Evolutionary conservation across 169 alveolate species (phyloP), one percentile per base, ranked within the genome.

Genomic region (Cryptosporidium muris): DNA sequence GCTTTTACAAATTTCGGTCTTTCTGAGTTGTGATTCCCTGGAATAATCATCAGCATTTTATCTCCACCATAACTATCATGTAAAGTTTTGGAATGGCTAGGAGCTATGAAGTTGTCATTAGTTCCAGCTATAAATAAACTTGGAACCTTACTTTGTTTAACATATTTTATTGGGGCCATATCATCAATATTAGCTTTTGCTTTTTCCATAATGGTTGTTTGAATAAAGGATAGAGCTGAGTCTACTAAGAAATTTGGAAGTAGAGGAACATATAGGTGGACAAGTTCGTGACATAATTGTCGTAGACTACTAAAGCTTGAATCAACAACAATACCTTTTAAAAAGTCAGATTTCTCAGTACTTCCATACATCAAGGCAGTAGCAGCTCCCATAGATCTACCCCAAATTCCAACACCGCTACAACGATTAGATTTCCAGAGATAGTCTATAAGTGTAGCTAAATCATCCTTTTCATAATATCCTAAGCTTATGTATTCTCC

Each of bases 311-410:
- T 81, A 43, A 93, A 91, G 54, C 93, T 89, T 12, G 97, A 94
- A 81, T 96, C 99, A 7, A 96, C 80, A 25, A 96, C 96, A 81
- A 96, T 64, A 9, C 98, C 97, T 34, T 95, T 97, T 36, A 95
- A 93, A 7, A 94, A 81, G 66, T 96, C 97, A 66, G 95, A 88
- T 49, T 92, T 74, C 11, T 74, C 85, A 9, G 48, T 48, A 12
- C 85, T 90, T 2, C 95, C 96, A 88, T 95, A 94, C 91, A 93
- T 88, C 56, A 95, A 74, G 11, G 98, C 95, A 40, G 98, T 95
- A 1, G 95, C 99, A 1, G 99, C 98, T 5, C 99, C 99, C 99
- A 96, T 96, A 9, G 96, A 91, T 74, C 97, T 81, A 54, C 96
- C 96, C 97, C 99, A 96, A 5, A 96, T 85, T 9, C 99, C 99